Evolutionary conservation across 1,139 yeast species (phyloP).

Genomic region (Insectozyma bohioensis): DNA sequence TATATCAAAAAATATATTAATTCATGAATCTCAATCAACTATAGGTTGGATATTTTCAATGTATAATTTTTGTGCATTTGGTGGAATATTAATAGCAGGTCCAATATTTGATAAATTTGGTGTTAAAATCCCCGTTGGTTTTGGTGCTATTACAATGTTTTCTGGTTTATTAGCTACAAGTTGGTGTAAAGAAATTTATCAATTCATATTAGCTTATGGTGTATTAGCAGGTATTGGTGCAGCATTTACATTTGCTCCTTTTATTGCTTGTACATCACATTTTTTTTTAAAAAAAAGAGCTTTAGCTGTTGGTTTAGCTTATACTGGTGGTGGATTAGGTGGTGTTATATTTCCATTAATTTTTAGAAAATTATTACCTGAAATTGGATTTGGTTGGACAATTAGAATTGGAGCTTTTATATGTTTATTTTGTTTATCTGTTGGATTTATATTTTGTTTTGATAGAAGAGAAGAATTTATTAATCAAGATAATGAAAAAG

Average conservation of each 20-base stretch:
- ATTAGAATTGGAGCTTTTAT: constrained; percentile 26
- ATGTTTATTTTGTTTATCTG: constrained; percentile 17
- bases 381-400: constrained; percentile 32
- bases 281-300: constrained; percentile 24
- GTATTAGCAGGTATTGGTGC: constrained; percentile 28
- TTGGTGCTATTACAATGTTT: constrained; percentile 19
- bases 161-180: constrained; percentile 27
- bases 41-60: constrained; percentile 36
- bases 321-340: constrained; percentile 31
- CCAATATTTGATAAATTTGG: constrained; percentile 33
- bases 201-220: constrained; percentile 25
- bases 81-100: constrained; percentile 24
- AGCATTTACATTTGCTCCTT: constrained; percentile 26
- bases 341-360: constrained; percentile 28
- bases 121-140: constrained; percentile 18
- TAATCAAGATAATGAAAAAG: constrained; percentile 8
- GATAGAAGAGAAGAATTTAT: constrained; percentile 24
- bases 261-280: constrained; percentile 25
- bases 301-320: constrained; percentile 25
- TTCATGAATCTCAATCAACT: constrained; percentile 20
- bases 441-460: constrained; percentile 18
- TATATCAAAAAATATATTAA: constrained; percentile 19
- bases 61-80: constrained; percentile 30
- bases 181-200: constrained; percentile 22
- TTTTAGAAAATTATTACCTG: constrained; percentile 21